These are phyloP conservation scores for Colletotrichum sp. DNA, from an alignment of 2,329 filamentous ascomycete species.

Conservation along the genomic window DNA sequence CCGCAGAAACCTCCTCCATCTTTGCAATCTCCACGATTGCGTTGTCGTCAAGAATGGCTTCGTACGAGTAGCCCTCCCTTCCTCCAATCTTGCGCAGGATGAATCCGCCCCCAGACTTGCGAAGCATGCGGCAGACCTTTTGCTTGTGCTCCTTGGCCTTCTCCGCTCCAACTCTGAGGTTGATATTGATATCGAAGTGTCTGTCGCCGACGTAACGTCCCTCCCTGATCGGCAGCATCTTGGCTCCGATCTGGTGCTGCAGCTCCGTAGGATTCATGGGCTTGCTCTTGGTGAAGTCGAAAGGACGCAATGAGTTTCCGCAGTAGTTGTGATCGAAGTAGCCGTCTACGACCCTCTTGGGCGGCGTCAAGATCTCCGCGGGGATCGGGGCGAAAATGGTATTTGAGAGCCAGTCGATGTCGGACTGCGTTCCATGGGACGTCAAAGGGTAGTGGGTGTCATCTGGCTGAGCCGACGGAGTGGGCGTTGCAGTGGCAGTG, in stretches of 20 bases:
- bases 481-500: background rate
- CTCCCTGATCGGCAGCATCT: background rate
- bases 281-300: background rate
- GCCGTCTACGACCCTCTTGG: background rate
- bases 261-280: background rate
- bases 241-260: background rate
- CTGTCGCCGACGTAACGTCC: background rate
- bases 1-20: background rate
- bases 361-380: background rate
- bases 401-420: background rate
- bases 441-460: background rate
- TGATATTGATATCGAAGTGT: background rate
- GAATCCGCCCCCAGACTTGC: background rate
- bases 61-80: background rate
- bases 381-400: background rate
- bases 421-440: background rate
- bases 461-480: background rate
- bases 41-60: background rate
- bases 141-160: background rate
- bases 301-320: background rate
- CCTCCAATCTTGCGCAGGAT: background rate
- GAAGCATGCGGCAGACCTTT: background rate
- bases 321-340: background rate
- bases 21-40: background rate
- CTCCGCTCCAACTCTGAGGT: background rate